Evolutionary conservation across 192 early-diverging fungal genomes (phyloP).

Genomic region (Radiomyces spectabilis): DNA sequence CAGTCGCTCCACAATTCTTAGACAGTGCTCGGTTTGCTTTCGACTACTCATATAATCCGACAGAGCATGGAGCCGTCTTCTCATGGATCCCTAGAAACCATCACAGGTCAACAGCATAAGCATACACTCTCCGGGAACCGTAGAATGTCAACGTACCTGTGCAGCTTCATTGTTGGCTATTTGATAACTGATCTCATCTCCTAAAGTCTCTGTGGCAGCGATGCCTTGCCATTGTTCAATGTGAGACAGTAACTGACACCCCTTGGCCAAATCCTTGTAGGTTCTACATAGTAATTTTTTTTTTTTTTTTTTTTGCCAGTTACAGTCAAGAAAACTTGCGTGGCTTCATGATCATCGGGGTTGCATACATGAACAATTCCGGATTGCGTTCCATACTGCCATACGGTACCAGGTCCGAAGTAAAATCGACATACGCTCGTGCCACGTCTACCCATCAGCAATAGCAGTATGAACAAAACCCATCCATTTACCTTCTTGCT

Average conservation of each 20-base stretch:
- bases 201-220: not conserved
- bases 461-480: too few species aligned
- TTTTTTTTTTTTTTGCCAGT: too few species aligned
- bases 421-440: conserved; percentile 7
- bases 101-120: not conserved
- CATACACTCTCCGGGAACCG: not conserved
- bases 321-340: too few species aligned
- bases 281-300: conserved; percentile 7
- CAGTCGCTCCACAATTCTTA: conserved; percentile 18
- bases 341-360: too few species aligned
- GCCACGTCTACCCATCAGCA: too few species aligned
- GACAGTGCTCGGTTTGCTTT: conserved; percentile 9
- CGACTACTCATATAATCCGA: conserved; percentile 15
- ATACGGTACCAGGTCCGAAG: conserved; percentile 11
- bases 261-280: conserved; percentile 20
- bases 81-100: conserved; percentile 1
- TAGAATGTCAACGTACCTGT: conserved; percentile 12
- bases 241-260: conserved; percentile 9
- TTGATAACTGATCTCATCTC: conserved; percentile 19
- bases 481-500: too few species aligned
- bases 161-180: conserved; percentile 12
- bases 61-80: conserved; percentile 12
- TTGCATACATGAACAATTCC: conserved; percentile 21
- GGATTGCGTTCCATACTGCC: conserved; percentile 22
- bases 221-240: conserved; percentile 12